phyloP scores from a whole-genome alignment of 75 land plant species.

The Pinus taeda region DNA sequence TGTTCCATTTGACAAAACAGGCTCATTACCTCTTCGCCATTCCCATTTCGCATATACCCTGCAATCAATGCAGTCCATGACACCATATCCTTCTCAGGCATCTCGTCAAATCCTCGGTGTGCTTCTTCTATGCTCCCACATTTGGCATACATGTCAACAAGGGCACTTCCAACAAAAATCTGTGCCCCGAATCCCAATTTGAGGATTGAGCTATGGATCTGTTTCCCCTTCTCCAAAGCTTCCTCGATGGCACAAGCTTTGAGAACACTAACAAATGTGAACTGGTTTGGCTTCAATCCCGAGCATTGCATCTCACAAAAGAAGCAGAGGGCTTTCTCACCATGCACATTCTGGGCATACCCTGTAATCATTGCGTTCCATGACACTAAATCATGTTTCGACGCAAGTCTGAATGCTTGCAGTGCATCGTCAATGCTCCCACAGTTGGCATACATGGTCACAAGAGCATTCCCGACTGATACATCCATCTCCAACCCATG shows the following conservation, averaged over 20 bases:
- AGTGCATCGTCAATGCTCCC: constrained; percentile 21
- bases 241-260: constrained; percentile 22
- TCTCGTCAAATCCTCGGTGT: constrained; percentile 38
- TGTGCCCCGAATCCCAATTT: constrained; percentile 23
- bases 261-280: constrained; percentile 40
- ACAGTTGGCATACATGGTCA: constrained; percentile 46
- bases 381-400: constrained; percentile 25
- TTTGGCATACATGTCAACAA: constrained; percentile 61
- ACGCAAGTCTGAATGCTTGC: neutral
- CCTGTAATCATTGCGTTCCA: constrained; percentile 54
- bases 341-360: constrained; percentile 17
- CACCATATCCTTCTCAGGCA: constrained; percentile 22
- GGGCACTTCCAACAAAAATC: constrained; percentile 21
- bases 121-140: constrained; percentile 46
- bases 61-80: constrained; percentile 21
- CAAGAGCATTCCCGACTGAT: constrained; percentile 25
- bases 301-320: constrained; percentile 26
- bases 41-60: neutral
- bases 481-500: constrained; percentile 17
- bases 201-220: constrained; percentile 28
- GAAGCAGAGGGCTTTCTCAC: constrained; percentile 17
- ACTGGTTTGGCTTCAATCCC: constrained; percentile 34
- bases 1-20: constrained; percentile 1
- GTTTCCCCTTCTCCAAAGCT: constrained; percentile 17
- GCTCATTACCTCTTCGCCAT: neutral